Evolutionary conservation across 2,329 filamentous ascomycete species (phyloP), one percentile per base, ranked within the genome.

Genomic region (Raffaelea deltoideospora): DNA sequence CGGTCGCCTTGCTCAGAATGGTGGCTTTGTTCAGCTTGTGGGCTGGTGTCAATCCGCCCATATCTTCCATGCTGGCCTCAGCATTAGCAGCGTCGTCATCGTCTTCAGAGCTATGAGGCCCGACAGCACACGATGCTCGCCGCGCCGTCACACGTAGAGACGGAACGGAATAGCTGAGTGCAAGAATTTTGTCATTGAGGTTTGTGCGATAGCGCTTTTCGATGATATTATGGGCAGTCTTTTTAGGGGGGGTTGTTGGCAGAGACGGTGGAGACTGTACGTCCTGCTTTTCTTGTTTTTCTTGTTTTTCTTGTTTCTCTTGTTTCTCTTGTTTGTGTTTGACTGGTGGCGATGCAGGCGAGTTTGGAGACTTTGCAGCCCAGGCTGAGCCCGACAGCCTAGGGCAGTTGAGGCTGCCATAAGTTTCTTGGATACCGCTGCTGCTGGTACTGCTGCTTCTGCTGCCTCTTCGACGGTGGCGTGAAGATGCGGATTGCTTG

Each of bases 161-260:
- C 37, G 59, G 58, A 1, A 88, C 79, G 34, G 78, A 77, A 50
- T 86, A 79, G 43, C 79, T 67, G 31, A 87, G 60, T 35, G 79
- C 78, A 15, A 79, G 68, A 48, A 88, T 87, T 58, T 86, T 87
- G 51, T 86, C 80, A 52, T 87, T 87, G 40, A 88, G 64, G 50
- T 88, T 88, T 36, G 78, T 84, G 45, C 82, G 76, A 56, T 87
- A 88, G 38, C 82, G 65, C 60, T 87, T 87, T 58, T 88, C 82
- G 45, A 87, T 85, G 57, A 87, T 80, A 57, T 86, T 87, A 59
- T 88, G 82, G 9, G 81, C 79, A 23, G 79, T 80, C 62, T 86
- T 87, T 61, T 84, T 86, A 19, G 50, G 53, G 19, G 47, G 42
- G n/a, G 39, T n/a, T n/a, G n/a, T n/a, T n/a, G n/a, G n/a, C n/a